Conservation (phyloP, 805 yeast species). For the Cyberlindnera galapagoensis region DNA sequence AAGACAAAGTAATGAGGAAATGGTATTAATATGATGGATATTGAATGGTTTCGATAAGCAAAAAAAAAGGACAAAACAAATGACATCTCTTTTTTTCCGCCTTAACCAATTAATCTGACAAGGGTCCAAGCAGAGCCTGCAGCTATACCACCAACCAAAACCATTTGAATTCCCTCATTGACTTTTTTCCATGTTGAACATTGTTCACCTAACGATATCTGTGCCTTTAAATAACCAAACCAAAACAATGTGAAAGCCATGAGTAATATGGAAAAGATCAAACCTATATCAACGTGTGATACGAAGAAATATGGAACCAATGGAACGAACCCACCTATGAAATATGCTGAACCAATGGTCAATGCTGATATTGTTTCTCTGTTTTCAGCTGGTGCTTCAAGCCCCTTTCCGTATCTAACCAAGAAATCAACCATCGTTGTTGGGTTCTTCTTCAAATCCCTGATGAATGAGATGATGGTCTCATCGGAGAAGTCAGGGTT, state of each 20-base stretch:
- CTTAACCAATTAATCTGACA: conserved; percentile 65
- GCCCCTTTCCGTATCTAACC: conserved; percentile 83
- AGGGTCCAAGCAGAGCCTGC: conserved; percentile 96
- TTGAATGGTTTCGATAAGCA: neutral
- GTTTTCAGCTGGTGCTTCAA: conserved; percentile 92
- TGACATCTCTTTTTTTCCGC: no score
- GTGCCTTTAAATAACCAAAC: conserved; percentile 83
- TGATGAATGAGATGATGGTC: conserved; percentile 66
- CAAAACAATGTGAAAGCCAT: conserved; percentile 82
- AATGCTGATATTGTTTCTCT: conserved; percentile 83
- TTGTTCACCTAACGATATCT: conserved; percentile 77
- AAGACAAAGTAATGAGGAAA: neutral
- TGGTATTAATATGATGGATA: neutral
- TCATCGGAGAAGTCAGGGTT: conserved; percentile 51
- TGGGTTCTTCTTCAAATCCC: conserved; percentile 74
- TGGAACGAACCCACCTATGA: conserved; percentile 90
- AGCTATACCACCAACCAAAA: conserved; percentile 91
- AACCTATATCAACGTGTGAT: conserved; percentile 66
- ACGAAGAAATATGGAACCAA: conserved; percentile 87
- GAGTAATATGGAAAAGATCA: conserved; percentile 64
- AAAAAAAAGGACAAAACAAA: no score
- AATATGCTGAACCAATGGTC: conserved; percentile 85
- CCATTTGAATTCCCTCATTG: conserved; percentile 85
- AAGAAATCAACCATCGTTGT: conserved; percentile 78
- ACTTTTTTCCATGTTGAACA: conserved; percentile 54